These are phyloP conservation scores for Phytophthora sp. DNA, from an alignment of 352 stramenopile genomes.

Conservation along the genomic window DNA sequence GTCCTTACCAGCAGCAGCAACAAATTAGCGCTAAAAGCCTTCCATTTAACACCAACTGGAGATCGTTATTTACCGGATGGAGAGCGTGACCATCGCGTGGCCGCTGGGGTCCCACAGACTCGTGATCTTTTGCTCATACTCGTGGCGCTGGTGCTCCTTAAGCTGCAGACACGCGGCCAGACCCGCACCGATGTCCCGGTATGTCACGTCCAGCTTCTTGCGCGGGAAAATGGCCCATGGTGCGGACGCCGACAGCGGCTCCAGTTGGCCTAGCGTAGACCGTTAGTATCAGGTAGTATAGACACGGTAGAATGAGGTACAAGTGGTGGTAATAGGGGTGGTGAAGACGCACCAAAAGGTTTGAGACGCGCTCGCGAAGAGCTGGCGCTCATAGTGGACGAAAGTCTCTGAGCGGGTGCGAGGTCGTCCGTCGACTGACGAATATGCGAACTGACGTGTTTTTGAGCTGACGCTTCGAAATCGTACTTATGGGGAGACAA, in stretches of 20 bases:
- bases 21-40: not conserved
- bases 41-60: not conserved
- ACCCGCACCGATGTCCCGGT: conserved; percentile 64
- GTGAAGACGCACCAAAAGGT: conserved; percentile 30
- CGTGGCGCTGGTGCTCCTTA: conserved; percentile 58
- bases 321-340: not conserved
- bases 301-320: not conserved
- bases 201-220: conserved; percentile 86
- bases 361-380: conserved; percentile 25
- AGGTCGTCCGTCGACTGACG: conserved; percentile 5
- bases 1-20: conserved; percentile 47
- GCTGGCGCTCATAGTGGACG: conserved; percentile 18
- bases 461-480: not conserved
- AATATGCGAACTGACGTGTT: conserved; percentile 28
- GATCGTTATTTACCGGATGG: conserved; percentile 51
- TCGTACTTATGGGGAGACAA: conserved; percentile 2
- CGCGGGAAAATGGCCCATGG: conserved; percentile 83
- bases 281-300: not conserved
- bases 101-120: conserved; percentile 63
- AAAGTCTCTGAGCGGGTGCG: too few species aligned
- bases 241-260: conserved; percentile 59
- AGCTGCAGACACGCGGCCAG: conserved; percentile 64
- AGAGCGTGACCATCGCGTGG: conserved; percentile 72
- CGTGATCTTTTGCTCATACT: conserved; percentile 56
- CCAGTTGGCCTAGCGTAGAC: conserved; percentile 51